These are phyloP conservation scores for Lignosus rhinocerotis DNA, from an alignment of 1,284 basidiomycete genomes.

Conservation along the genomic window DNA sequence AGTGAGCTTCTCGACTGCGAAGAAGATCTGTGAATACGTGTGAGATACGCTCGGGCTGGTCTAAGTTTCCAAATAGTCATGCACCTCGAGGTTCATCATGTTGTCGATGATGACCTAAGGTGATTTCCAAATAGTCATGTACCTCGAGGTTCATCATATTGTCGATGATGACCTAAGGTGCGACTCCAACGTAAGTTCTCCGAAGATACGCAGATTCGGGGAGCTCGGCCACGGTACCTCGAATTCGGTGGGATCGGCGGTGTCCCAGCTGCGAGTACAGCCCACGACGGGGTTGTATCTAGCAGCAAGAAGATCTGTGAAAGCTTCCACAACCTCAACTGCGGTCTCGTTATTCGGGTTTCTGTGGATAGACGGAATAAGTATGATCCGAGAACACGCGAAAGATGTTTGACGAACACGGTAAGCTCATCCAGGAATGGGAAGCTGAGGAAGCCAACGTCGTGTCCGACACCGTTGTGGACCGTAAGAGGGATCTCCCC, in stretches of 20 bases:
- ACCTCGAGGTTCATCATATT: constrained; percentile 78
- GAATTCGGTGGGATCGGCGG: constrained; percentile 55
- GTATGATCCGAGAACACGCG: background rate
- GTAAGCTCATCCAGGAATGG: constrained; percentile 50
- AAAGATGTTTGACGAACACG: constrained; percentile 27
- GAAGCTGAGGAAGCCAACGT: constrained; percentile 70
- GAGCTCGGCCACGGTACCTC: constrained; percentile 34
- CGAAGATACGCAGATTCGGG: background rate
- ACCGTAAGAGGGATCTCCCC: constrained; percentile 50
- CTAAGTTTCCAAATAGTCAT: background rate
- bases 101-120: constrained; percentile 70
- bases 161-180: constrained; percentile 63
- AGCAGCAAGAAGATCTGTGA: constrained; percentile 40
- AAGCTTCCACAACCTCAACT: constrained; percentile 37
- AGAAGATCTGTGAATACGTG: constrained; percentile 42
- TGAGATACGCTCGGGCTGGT: background rate
- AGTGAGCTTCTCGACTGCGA: constrained; percentile 54
- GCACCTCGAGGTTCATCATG: constrained; percentile 72
- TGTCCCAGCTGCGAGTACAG: constrained; percentile 56
- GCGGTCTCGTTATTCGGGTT: constrained; percentile 41
- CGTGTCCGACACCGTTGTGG: constrained; percentile 54
- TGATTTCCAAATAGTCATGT: too few relatives aligned
- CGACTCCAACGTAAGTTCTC: background rate
- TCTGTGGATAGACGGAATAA: constrained; percentile 24
- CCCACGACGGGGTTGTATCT: constrained; percentile 45